phyloP scores from a whole-genome alignment of 768 basidiomycete species.

The Cystofilobasidium capitatum region DNA sequence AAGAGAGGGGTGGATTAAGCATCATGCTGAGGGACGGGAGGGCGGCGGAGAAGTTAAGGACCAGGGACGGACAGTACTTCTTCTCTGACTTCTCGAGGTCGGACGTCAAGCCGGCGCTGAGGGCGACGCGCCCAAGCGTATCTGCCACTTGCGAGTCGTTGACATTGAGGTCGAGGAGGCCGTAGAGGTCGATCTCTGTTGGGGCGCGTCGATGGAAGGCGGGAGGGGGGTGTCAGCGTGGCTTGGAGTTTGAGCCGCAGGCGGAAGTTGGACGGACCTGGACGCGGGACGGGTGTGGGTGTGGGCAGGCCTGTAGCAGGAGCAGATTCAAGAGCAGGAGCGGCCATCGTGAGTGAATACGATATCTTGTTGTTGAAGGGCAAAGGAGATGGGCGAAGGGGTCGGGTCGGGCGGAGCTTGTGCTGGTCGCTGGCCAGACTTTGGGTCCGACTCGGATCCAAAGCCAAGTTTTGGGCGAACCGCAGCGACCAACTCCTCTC shows the following conservation, averaged over 20 bases:
- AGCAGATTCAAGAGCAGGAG: too few species aligned
- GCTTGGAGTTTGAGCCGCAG: not conserved
- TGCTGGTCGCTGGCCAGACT: too few species aligned
- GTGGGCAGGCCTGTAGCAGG: not conserved
- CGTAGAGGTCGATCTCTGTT: conserved; percentile 6
- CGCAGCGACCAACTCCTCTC: too few species aligned
- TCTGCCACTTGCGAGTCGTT: not conserved
- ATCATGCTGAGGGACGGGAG: not conserved
- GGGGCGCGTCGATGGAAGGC: not conserved
- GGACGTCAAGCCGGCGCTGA: not conserved
- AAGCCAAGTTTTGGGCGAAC: too few species aligned
- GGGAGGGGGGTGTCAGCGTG: not conserved
- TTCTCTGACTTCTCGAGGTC: not conserved
- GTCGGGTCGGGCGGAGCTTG: too few species aligned
- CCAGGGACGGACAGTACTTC: not conserved
- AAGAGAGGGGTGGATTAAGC: not conserved
- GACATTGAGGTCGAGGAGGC: not conserved
- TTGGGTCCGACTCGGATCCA: too few species aligned
- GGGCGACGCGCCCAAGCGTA: not conserved
- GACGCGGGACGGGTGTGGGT: not conserved
- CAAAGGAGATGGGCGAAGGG: too few species aligned
- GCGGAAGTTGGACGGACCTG: not conserved
- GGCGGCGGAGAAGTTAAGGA: not conserved
- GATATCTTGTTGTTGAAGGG: too few species aligned
- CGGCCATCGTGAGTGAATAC: too few species aligned